Evolutionary conservation across 768 basidiomycete species (phyloP), one percentile per base, ranked within the genome.

Genomic region (Boletus vermiculosoides): DNA sequence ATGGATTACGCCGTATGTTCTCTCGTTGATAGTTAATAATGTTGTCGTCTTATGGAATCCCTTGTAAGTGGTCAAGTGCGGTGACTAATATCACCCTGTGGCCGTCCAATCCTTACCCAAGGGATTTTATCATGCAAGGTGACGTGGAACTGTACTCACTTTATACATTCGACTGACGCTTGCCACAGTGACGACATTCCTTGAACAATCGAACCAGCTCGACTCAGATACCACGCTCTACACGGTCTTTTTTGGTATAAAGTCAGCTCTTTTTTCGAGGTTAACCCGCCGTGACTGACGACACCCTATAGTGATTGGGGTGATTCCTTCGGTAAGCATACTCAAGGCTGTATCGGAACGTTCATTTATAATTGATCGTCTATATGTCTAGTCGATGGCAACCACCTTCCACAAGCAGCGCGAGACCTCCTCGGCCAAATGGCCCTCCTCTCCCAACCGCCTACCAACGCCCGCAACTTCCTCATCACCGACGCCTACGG

Each of bases 171-270:
- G 11, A 49, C 45, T 52, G 33, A 28, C 13, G 1, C 10, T 41
- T 25, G 39, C n/a, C 1, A 25, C 34, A 83, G 81, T 77, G 45
- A 56, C 69, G 10, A 74, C 65, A 3, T 83, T 82, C 61, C 61
- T 83, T 22, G 58, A 70, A n/a, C 81, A 82, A 57, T 67, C 68
- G 1, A 70, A 83, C 57, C 50, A 69, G 0, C 68, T 83, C 7
- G 71, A 82, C 58, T 75, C 81, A 0, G 65, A 70, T 1, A 79
- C 78, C 2, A 82, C 82, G 4, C 67, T 83, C 8, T 83, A 81
- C 52, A 74, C 75, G 2, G 62, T 80, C 10, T 83, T 83, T 63
- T 82, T 83, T 56, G 82, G 82, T 11, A 83, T 82, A 54, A 83
- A 81, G 80, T 80, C 53, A 52, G 78, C 18, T 15, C 18, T 12